Evolutionary conservation across 306 rosid species (phyloP).

Genomic region (Parietaria judaica): DNA sequence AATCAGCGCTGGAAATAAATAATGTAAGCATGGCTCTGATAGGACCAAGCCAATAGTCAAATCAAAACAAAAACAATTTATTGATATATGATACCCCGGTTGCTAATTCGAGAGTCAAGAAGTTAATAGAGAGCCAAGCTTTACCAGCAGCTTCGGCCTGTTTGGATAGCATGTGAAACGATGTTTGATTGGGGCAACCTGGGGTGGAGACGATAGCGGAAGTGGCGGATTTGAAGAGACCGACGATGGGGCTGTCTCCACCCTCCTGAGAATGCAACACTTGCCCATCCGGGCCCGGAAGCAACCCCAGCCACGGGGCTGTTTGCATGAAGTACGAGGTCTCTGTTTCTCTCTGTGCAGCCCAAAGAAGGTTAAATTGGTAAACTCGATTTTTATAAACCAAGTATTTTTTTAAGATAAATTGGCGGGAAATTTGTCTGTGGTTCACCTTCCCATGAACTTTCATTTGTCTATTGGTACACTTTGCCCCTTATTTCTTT

Average conservation of each 20-base stretch:
- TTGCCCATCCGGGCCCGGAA: slow-evolving; percentile 93
- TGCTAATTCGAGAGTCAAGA: not conserved
- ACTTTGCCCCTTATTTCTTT: too few relatives aligned
- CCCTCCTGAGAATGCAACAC: slow-evolving; percentile 71
- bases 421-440: too few relatives aligned
- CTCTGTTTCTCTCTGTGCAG: slow-evolving; percentile 78
- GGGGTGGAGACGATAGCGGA: slow-evolving; percentile 65
- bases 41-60: too few relatives aligned
- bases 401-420: too few relatives aligned
- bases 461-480: too few relatives aligned
- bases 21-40: not conserved
- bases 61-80: too few relatives aligned
- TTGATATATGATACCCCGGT: too few relatives aligned
- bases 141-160: slow-evolving; percentile 99
- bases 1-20: not conserved
- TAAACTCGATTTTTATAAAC: too few relatives aligned
- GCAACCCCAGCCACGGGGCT: slow-evolving; percentile 93
- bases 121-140: not conserved
- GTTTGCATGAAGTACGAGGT: slow-evolving; percentile 89
- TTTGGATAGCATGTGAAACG: slow-evolving; percentile 78
- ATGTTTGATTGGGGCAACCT: slow-evolving; percentile 55
- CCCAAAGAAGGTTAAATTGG: too few relatives aligned
- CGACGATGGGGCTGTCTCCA: slow-evolving; percentile 87
- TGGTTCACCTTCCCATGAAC: too few relatives aligned
- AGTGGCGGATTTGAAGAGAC: slow-evolving; percentile 75